Conservation (phyloP, 306 rosid genomes). For the Potentilla sterilis region DNA sequence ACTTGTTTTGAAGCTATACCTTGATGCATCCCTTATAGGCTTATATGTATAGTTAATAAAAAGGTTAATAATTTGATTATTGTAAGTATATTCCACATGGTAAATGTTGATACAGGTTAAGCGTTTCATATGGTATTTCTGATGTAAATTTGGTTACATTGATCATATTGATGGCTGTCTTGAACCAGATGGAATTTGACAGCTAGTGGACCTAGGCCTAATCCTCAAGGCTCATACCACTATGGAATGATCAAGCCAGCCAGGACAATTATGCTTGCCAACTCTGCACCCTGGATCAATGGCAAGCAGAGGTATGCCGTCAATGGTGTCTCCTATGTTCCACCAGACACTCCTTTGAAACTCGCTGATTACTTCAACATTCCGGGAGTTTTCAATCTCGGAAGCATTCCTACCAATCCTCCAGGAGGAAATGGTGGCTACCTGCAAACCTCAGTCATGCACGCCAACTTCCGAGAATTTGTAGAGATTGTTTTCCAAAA, state of each 20-base stretch:
- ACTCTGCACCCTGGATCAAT: constrained; percentile 77
- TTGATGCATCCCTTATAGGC: neutral
- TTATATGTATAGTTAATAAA: neutral
- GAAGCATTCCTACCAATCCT: constrained; percentile 68
- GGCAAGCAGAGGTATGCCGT: constrained; percentile 96
- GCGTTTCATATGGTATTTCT: neutral
- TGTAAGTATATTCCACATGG: neutral
- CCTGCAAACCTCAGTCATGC: constrained; percentile 86
- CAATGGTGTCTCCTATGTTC: constrained; percentile 66
- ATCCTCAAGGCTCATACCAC: constrained; percentile 96
- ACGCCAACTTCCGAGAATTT: constrained; percentile 68
- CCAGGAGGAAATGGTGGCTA: constrained; percentile 58
- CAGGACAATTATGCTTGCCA: constrained; percentile 74
- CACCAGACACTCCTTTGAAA: constrained; percentile 82
- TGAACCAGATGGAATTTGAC: constrained; percentile 72
- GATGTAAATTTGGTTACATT: neutral
- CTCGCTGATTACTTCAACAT: constrained; percentile 83
- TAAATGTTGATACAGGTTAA: neutral
- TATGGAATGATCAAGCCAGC: constrained; percentile 77
- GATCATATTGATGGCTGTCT: neutral
- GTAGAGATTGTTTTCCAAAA: constrained; percentile 93
- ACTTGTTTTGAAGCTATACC: neutral
- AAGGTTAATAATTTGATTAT: neutral
- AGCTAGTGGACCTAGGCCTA: constrained; percentile 98
- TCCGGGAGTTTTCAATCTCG: constrained; percentile 73